phyloP scores from a whole-genome alignment of 805 yeast species.

The Metschnikowia peoriensis region DNA sequence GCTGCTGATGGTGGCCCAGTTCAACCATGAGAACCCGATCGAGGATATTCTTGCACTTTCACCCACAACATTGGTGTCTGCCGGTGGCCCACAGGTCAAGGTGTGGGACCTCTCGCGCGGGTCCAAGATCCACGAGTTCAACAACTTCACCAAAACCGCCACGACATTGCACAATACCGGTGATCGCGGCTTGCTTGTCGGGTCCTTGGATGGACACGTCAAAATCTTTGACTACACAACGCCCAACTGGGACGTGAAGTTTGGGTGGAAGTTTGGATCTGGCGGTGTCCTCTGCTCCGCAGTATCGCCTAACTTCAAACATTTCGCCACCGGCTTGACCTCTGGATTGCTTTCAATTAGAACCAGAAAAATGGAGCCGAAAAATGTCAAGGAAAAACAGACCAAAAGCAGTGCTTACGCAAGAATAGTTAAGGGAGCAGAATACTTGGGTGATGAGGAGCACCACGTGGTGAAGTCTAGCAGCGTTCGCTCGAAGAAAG shows the following conservation, averaged over 20 bases:
- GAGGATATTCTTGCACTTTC: conserved; percentile 77
- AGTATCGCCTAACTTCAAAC: conserved; percentile 79
- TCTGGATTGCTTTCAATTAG: conserved; percentile 87
- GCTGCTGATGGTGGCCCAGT: conserved; percentile 56
- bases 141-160: conserved; percentile 91
- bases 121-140: conserved; percentile 63
- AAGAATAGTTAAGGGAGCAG: conserved; percentile 86
- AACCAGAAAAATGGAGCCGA: conserved; percentile 73
- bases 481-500: conserved; percentile 52
- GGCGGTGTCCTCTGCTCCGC: conserved; percentile 90
- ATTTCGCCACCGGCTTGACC: conserved; percentile 87
- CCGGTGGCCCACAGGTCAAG: conserved; percentile 78
- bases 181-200: conserved; percentile 81
- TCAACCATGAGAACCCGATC: conserved; percentile 75
- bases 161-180: conserved; percentile 77
- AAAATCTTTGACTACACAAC: conserved; percentile 83
- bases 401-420: conserved; percentile 63
- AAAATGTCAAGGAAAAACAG: conserved; percentile 47
- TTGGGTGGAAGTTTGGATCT: conserved; percentile 93
- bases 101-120: conserved; percentile 92
- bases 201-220: conserved; percentile 96
- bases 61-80: conserved; percentile 73
- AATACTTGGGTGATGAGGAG: conserved; percentile 87
- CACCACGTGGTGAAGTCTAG: conserved; percentile 65
- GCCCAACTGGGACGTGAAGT: conserved; percentile 79